phyloP scores from a whole-genome alignment of 345 rosid species.

The Rhodamnia rubescens region DNA sequence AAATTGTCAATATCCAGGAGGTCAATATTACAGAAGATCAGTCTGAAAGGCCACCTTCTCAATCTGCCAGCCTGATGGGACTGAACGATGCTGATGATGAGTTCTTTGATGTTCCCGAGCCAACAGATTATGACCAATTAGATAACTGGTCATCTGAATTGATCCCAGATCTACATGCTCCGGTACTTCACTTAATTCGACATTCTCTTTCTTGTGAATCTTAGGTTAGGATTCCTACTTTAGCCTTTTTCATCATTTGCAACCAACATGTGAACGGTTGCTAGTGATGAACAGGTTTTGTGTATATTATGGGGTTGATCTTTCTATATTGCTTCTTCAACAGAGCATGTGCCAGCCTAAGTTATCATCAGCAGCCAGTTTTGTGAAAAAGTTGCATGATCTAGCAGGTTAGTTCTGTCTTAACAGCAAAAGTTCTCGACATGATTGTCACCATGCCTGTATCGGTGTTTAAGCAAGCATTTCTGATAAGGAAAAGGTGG shows the following conservation, averaged over 20 bases:
- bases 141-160: slow-evolving; percentile 43
- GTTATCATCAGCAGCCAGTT: slow-evolving; percentile 49
- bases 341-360: slow-evolving; percentile 26
- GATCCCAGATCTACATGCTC: slow-evolving; percentile 18
- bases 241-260: not conserved
- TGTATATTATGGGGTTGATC: not conserved
- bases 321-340: not conserved
- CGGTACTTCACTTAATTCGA: slow-evolving; percentile 15
- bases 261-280: not conserved
- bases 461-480: not conserved
- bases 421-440: not conserved
- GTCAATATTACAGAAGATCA: slow-evolving; percentile 17
- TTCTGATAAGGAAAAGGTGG: not conserved
- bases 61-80: slow-evolving; percentile 34
- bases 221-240: not conserved
- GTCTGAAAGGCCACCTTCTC: slow-evolving; percentile 27
- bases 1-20: slow-evolving; percentile 4
- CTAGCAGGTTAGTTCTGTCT: slow-evolving; percentile 36
- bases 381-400: slow-evolving; percentile 73
- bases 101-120: slow-evolving; percentile 86
- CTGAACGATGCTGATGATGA: slow-evolving; percentile 64
- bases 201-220: not conserved
- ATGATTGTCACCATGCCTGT: not conserved
- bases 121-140: slow-evolving; percentile 27
- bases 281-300: not conserved